Evolutionary conservation across 495 filamentous ascomycete genomes (phyloP), one percentile per base, ranked within the genome.

Genomic region (Ramalina intermedia): DNA sequence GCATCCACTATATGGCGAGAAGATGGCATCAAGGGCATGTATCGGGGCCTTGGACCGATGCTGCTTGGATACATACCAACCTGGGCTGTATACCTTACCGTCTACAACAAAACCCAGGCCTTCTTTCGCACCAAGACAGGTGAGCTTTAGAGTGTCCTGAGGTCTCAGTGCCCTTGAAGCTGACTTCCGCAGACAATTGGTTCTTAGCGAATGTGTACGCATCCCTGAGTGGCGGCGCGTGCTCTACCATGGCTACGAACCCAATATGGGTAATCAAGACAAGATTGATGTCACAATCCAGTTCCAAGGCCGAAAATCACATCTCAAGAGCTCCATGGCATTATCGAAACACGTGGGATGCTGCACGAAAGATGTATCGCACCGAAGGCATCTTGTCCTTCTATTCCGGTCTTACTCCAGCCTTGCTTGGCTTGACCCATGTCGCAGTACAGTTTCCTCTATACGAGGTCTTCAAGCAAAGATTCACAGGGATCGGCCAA

Each of bases 251-350:
- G 52, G 84, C 76, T 48, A 99, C 91, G n/a, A 99, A 99, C 64
- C 91, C 91, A 0, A 99, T 99, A 50, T 99, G 91, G 91, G 93
- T 99, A 24, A 94, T 99, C 66, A 99, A 99, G 62, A 99, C 91
- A 29, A 76, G 91, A 51, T 74, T 99, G 37, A 96, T 96, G 90
- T 91, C 93, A 3, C 90, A 96, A 58, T 73, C 78, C 6, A 77
- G 71, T 48, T 59, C 67, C 29, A 67, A 59, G 41, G 62, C 70
- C 12, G 66, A 69, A 37, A 64, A 55, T 20, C 73, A 78, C 53
- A 73, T 78, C 61, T 60, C 71, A 52, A 64, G 78, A 63, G 71
- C 80, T 9, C 87, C 88, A 24, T 96, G 88, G 85, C 82, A 94
- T 59, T 99, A 99, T 61, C 75, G 64, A 29, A 80, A 77, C 39